A percentile compares a stretch with the other conserved stretches of the same genome.
Evolutionary conservation across 208 protist species (phyloP).

Genomic region (Trypanosomatidae sp.): DNA sequence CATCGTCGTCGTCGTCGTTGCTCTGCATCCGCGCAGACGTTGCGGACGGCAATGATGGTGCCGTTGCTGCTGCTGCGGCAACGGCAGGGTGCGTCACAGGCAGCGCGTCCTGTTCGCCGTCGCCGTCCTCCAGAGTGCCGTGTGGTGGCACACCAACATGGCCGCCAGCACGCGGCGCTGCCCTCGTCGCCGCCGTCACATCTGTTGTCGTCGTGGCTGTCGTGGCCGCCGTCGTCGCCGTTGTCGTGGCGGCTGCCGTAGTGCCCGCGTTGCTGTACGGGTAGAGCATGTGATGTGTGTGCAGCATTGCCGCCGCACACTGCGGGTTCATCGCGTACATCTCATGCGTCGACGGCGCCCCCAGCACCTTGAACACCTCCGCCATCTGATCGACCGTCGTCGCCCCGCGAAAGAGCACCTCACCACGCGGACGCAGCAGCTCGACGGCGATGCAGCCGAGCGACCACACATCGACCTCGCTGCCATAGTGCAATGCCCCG

Average conservation of each 20-base stretch:
- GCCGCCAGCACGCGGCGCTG: no score
- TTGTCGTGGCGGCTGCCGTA: neutral
- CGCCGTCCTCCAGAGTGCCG: neutral
- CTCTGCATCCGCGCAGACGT: neutral
- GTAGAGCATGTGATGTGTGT: conserved; percentile 3
- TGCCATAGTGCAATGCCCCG: conserved; percentile 75
- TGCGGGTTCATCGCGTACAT: conserved; percentile 97
- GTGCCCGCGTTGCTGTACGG: no score
- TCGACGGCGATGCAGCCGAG: conserved; percentile 94
- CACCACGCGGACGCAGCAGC: conserved; percentile 71
- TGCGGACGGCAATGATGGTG: neutral
- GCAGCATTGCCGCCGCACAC: conserved; percentile 64
- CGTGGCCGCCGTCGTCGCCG: no score
- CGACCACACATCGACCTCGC: conserved; percentile 87
- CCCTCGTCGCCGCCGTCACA: neutral
- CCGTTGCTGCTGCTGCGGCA: neutral
- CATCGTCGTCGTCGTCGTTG: neutral
- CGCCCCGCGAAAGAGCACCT: conserved; percentile 85
- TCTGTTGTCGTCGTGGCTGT: neutral
- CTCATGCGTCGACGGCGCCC: conserved; percentile 81
- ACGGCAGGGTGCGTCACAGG: neutral
- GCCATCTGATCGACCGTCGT: conserved; percentile 95
- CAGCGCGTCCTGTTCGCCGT: neutral
- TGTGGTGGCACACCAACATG: neutral
- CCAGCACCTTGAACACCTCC: conserved; percentile 94